Conservation (phyloP, 1,139 yeast genomes). For the Sugiyamaella pinicola region DNA sequence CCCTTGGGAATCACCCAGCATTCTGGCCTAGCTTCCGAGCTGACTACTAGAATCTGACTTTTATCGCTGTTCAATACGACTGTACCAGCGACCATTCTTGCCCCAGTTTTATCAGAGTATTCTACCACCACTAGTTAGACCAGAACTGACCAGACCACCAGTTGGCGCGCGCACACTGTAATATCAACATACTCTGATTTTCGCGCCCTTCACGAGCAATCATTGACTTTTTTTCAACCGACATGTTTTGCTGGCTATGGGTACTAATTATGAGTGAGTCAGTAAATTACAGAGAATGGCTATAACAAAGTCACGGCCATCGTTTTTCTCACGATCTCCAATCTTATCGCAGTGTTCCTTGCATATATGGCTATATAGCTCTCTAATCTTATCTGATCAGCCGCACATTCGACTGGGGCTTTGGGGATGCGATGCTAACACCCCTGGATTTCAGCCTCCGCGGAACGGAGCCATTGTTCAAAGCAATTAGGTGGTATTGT, state of each 20-base stretch:
- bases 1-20: conserved; percentile 95
- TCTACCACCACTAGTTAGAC: conserved; percentile 37
- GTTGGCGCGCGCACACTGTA: neutral
- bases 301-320: no score
- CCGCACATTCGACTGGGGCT: no score
- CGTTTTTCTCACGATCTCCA: no score
- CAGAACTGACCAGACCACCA: neutral
- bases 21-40: conserved; percentile 65
- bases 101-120: conserved; percentile 60
- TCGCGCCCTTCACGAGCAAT: conserved; percentile 50
- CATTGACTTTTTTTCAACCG: conserved; percentile 30
- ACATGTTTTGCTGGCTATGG: no score
- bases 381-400: no score
- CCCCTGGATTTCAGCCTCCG: no score
- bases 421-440: no score
- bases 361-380: no score
- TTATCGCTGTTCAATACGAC: conserved; percentile 63
- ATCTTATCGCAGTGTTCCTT: no score
- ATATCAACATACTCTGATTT: conserved; percentile 43
- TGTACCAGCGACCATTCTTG: conserved; percentile 90
- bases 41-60: conserved; percentile 71
- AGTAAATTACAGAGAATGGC: no score
- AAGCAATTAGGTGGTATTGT: no score
- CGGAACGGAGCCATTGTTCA: no score
- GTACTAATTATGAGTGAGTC: neutral